Conservation (phyloP, 148 eudicot species). For the Fagopyrum homotropicum region DNA sequence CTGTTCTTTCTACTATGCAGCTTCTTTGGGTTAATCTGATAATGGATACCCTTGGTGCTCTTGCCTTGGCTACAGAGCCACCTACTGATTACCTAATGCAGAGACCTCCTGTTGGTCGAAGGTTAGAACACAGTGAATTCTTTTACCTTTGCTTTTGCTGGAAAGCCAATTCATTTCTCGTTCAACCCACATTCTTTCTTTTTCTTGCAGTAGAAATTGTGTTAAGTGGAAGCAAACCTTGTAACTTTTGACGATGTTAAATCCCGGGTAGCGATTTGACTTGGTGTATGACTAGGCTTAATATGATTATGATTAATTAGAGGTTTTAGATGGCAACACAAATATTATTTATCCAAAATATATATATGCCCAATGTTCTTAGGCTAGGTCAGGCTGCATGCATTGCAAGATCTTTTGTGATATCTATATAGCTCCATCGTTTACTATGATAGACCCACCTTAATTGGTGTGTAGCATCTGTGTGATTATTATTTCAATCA, state of each 20-base stretch:
- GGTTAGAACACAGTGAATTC: not conserved
- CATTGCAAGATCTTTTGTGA: too few species aligned
- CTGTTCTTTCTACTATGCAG: conserved; percentile 18
- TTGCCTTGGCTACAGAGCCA: conserved; percentile 40
- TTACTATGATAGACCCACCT: not conserved
- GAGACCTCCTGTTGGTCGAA: conserved; percentile 31
- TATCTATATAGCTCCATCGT: not conserved
- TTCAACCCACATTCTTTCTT: too few species aligned
- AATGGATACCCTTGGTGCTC: conserved; percentile 43
- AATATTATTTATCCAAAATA: not conserved
- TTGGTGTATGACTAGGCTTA: not conserved
- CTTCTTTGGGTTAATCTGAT: conserved; percentile 41
- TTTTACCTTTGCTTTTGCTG: not conserved
- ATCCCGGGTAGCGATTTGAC: too few species aligned
- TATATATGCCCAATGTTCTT: not conserved
- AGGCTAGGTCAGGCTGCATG: too few species aligned
- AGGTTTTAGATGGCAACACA: not conserved
- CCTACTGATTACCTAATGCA: conserved; percentile 31
- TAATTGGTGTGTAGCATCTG: not conserved
- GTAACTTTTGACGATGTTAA: too few species aligned
- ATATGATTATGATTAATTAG: not conserved
- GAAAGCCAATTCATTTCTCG: not conserved
- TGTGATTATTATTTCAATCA: not conserved
- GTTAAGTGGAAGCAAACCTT: too few species aligned
- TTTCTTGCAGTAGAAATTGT: too few species aligned